These are phyloP conservation scores for Nakazawaea sp. DNA, from an alignment of 805 yeast genomes.

Conservation along the genomic window DNA sequence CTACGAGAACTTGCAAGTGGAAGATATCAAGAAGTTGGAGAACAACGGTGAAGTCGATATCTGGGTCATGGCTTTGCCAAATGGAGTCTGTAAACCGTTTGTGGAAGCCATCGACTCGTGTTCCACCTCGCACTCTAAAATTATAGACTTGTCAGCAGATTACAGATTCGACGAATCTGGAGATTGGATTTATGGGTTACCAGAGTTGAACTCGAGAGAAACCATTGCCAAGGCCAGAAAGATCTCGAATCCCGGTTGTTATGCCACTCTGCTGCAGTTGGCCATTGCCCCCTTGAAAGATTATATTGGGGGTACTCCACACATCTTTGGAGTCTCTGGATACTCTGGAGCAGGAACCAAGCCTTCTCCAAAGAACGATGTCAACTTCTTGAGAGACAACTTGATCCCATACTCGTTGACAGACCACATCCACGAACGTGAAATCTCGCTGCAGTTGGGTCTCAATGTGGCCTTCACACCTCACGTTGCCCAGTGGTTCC, in stretches of 20 bases:
- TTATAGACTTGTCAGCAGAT: conserved; percentile 92
- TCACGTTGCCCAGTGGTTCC: conserved; percentile 99
- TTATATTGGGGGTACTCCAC: conserved; percentile 64
- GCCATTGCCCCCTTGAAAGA: conserved; percentile 84
- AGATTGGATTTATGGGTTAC: conserved; percentile 92
- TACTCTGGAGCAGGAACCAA: conserved; percentile 99
- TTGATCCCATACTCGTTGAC: conserved; percentile 93
- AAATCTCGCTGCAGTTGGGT: conserved; percentile 78
- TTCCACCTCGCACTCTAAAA: conserved; percentile 49
- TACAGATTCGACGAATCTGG: conserved; percentile 86
- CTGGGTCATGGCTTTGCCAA: conserved; percentile 99
- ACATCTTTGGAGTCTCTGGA: conserved; percentile 93
- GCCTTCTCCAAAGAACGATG: conserved; percentile 94
- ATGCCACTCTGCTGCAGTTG: conserved; percentile 96
- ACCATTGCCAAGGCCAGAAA: conserved; percentile 65
- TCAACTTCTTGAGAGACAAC: conserved; percentile 67
- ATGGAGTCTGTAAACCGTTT: conserved; percentile 90
- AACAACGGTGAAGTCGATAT: conserved; percentile 74
- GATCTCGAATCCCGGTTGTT: conserved; percentile 97
- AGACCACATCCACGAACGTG: conserved; percentile 95
- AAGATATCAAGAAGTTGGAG: conserved; percentile 78
- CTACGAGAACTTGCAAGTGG: conserved; percentile 82
- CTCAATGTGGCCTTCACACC: conserved; percentile 83
- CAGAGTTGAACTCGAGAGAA: conserved; percentile 75
- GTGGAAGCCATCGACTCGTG: conserved; percentile 74